These are phyloP conservation scores for Epichloe aotearoae DNA, from an alignment of 2,329 filamentous ascomycete species.

Conservation along the genomic window DNA sequence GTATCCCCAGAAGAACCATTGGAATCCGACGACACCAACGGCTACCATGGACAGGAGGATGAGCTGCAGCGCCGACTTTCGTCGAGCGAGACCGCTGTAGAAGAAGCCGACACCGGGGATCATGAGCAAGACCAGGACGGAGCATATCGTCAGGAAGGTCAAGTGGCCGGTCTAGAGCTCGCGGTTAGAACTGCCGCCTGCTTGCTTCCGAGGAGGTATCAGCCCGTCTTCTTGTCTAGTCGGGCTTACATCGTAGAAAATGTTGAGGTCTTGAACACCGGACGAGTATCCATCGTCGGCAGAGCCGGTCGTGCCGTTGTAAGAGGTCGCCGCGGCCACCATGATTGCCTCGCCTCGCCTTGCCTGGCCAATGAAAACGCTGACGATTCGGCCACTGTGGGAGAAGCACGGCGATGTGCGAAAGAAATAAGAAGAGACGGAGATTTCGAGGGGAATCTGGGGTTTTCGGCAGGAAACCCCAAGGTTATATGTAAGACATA, in stretches of 20 bases:
- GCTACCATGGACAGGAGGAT: conserved; percentile 79
- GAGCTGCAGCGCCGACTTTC: conserved; percentile 78
- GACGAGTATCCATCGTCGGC: conserved; percentile 39
- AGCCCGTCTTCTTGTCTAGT: neutral
- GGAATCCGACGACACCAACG: conserved; percentile 66
- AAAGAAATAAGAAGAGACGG: neutral
- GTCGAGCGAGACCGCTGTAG: conserved; percentile 78
- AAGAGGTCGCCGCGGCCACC: conserved; percentile 20
- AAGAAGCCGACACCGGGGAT: conserved; percentile 91
- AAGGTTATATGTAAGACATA: neutral
- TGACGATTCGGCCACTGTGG: neutral
- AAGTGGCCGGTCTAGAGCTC: conserved; percentile 58
- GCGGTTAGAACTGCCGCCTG: neutral
- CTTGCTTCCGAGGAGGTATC: neutral
- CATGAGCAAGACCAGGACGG: conserved; percentile 80
- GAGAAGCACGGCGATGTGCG: neutral
- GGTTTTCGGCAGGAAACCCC: neutral
- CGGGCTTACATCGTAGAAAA: conserved; percentile 61
- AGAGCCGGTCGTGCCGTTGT: conserved; percentile 36
- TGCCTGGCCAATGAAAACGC: too few species aligned
- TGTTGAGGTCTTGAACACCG: conserved; percentile 57
- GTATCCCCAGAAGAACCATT: conserved; percentile 96
- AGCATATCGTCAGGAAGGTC: conserved; percentile 63
- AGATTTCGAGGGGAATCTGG: neutral
- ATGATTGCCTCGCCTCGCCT: conserved; percentile 9